Base-by-base conservation (phyloP, 2,329 filamentous ascomycete species). In the Aureobasidium lini region DNA sequence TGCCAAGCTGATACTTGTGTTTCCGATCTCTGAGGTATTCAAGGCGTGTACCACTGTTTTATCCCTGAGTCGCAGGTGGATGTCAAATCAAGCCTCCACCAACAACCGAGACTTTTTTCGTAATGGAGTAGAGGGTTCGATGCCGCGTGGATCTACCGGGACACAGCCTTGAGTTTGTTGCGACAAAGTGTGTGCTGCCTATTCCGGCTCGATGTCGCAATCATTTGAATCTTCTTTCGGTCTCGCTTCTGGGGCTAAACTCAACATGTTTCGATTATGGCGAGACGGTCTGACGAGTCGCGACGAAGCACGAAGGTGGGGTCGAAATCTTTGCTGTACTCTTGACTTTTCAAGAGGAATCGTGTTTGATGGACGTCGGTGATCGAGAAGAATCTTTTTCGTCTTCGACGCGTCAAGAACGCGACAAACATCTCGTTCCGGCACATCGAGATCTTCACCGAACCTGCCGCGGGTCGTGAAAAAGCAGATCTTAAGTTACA, bases 151-250 rank as follows among this genome's bases (percentile, higher is more conserved):
- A 54, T 54, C 50, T 31, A 18, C 50, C 37, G 37, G 16, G 28
- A 42, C 50, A 23, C n/a, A 34, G 39, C 50, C 50, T 54, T 43
- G 37, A 54, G 50, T 36, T 52, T 52, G 48, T 40, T n/a, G 10
- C 18, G n/a, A 6, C 6, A 7, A 44, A 44, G n/a, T 18, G 39
- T 7, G 29, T 28, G 37, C 50, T 54, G 29, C 29, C 37, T 34
- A 9, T 18, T 32, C n/a, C 37, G 50, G 37, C n/a, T 54, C 39
- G 39, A 43, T 43, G 50, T 54, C 50, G 50, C 50, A 42, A 54
- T 54, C 15, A 43, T 18, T 10, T 8, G 10, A 36, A 23, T 23
- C 18, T 37, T 29, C 39, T 18, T 42, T 37, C 28, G 36, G 34
- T 43, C 9, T 42, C 11, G n/a, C 23, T n/a, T 31, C 18, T 4